phyloP scores from a whole-genome alignment of 805 yeast genomes.

The Candida krabiensis region DNA sequence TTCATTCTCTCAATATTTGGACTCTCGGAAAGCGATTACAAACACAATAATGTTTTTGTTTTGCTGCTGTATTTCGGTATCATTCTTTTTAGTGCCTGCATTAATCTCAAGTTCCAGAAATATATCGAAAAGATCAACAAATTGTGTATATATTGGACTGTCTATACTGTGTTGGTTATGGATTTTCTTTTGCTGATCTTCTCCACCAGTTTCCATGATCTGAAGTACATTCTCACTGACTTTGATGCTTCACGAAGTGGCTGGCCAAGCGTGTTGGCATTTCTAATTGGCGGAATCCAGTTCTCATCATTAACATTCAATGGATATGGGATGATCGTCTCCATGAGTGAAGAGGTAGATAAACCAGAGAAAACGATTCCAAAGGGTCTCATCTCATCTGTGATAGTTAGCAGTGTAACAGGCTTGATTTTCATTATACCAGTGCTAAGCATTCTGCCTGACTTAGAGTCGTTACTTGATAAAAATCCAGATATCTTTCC shows the following conservation, averaged over 20 bases:
- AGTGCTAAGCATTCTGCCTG: constrained; percentile 69
- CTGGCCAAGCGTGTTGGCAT: constrained; percentile 71
- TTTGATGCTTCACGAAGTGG: constrained; percentile 76
- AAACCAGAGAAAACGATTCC: constrained; percentile 75
- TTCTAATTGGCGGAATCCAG: constrained; percentile 77
- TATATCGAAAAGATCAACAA: constrained; percentile 64
- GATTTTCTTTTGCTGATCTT: constrained; percentile 61
- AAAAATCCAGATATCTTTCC: constrained; percentile 71
- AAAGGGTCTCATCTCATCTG: constrained; percentile 66
- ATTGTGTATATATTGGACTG: constrained; percentile 73
- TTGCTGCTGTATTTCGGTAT: constrained; percentile 56
- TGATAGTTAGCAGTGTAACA: constrained; percentile 60
- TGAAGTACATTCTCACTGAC: constrained; percentile 58
- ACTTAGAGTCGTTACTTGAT: constrained; percentile 54
- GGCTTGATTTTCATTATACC: constrained; percentile 76
- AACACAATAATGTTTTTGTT: constrained; percentile 55
- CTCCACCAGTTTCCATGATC: constrained; percentile 57
- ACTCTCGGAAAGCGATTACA: constrained; percentile 56
- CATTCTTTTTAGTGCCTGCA: constrained; percentile 57
- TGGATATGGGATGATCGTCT: constrained; percentile 80
- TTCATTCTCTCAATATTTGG: constrained; percentile 68
- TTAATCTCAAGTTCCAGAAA: constrained; percentile 61
- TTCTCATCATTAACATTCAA: constrained; percentile 78
- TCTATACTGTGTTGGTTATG: constrained; percentile 66
- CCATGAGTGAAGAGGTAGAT: constrained; percentile 80